Evolutionary conservation across 1,284 basidiomycete genomes (phyloP), one percentile per base, ranked within the genome.

Genomic region (Trichosporon coremiiforme): DNA sequence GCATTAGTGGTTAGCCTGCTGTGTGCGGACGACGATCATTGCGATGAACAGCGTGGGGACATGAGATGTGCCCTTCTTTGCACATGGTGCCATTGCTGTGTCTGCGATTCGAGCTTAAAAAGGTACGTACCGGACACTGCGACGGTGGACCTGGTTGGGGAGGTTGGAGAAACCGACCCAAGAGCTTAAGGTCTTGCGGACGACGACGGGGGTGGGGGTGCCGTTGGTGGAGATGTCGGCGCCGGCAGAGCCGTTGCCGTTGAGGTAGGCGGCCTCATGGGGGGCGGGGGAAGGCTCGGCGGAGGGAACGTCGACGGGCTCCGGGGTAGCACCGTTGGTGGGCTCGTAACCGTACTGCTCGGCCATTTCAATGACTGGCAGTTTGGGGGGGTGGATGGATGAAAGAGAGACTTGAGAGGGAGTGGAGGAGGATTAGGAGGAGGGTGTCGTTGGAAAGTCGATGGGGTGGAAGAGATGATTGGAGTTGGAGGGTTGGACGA

Each of bases 131-230:
- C 93, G 88, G 70, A 96, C 91, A 79, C 94, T 95, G 86, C 95
- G 94, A 84, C 95, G 90, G 86, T 97, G 95, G 64, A 97, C 94
- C 84, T 98, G 95, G 87, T 98, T 97, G 70, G 95, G 95, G 69
- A 98, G 87, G 85, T 96, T 98, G 82, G 94, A 93, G 81, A 93
- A 90, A 60, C 89, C 89, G 69, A 95, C 83, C 80, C 80, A 83
- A 50, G 80, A 82, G 17, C 77, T 75, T 67, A 85, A 75, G 69
- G 80, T 82, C 76, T 83, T 84, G 77, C 79, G 78, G 50, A 78
- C 73, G 60, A 77, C 74, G 65, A 68, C 67, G 66, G 62, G 31
- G 38, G 62, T 25, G 10, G 66, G 36, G 38, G 33, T 45, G 60
- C 65, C 65, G 68, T 69, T 69, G 57, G 57, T 33, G 55, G 65